phyloP scores from a whole-genome alignment of 495 filamentous ascomycete genomes.

The Xylaria palmicola region DNA sequence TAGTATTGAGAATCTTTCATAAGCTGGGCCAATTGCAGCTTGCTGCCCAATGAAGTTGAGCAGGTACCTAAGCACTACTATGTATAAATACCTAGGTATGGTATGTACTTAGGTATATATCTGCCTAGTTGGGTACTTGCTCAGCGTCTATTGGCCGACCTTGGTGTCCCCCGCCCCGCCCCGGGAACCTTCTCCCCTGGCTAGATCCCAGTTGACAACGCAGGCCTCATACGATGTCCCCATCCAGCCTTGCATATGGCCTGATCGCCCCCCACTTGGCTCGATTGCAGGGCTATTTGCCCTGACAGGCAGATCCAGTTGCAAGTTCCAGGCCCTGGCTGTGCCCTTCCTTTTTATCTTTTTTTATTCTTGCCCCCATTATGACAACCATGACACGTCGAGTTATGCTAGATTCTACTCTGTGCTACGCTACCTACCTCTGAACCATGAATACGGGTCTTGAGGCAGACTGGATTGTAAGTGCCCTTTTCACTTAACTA shows the following conservation, averaged over 20 bases:
- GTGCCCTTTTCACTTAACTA: no score
- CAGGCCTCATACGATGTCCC: slow-evolving; percentile 34
- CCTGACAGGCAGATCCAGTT: slow-evolving; percentile 29
- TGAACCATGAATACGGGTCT: no score
- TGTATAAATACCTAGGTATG: no score
- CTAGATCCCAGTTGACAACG: slow-evolving; percentile 12
- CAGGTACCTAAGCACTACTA: no score
- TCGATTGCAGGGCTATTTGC: slow-evolving; percentile 16
- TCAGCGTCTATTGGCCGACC: no score
- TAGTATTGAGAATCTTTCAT: not conserved
- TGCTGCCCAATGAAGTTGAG: not conserved
- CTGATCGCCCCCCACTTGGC: slow-evolving; percentile 29
- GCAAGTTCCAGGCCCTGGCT: slow-evolving; percentile 22
- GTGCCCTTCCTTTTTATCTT: not conserved
- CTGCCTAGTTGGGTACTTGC: no score
- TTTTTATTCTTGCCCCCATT: not conserved
- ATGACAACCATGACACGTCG: not conserved
- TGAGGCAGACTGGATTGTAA: no score
- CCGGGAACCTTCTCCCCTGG: no score
- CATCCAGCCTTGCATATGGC: slow-evolving; percentile 31
- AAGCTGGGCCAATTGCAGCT: not conserved
- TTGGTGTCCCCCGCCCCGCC: no score
- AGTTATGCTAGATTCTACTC: no score
- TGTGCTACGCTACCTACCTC: no score
- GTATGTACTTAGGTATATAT: no score